A percentile compares a stretch with the other conserved stretches of the same genome.
Evolutionary conservation across 2,329 filamentous ascomycete genomes (phyloP).

Genomic region (Aureobasidium vineae): DNA sequence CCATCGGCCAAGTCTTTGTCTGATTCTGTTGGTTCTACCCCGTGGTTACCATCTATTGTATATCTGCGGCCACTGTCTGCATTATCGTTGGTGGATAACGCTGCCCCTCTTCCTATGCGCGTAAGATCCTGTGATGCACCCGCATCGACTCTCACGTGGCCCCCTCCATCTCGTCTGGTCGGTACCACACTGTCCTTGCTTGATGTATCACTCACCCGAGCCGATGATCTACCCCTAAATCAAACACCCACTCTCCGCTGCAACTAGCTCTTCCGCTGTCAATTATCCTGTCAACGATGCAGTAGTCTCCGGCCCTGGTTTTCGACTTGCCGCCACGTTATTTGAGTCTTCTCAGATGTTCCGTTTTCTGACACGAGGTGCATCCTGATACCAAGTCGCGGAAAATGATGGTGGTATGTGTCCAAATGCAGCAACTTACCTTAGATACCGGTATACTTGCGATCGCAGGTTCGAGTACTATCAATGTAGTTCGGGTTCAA

Average conservation of each 20-base stretch:
- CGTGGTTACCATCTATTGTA: not conserved
- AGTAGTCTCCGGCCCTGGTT: conserved; percentile 10
- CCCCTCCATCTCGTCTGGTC: not conserved
- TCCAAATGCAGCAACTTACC: not conserved
- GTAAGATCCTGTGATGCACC: not conserved
- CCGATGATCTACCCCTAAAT: conserved; percentile 2
- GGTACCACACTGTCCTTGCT: conserved; percentile 11
- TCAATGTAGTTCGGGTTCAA: not conserved
- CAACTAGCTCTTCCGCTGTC: conserved; percentile 15
- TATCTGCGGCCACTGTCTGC: not conserved
- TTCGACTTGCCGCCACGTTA: conserved; percentile 9
- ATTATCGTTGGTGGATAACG: not conserved
- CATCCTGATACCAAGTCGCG: not conserved
- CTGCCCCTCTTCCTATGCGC: not conserved
- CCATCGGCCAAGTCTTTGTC: not conserved
- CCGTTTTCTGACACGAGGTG: not conserved
- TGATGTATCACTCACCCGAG: not conserved
- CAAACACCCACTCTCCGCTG: not conserved
- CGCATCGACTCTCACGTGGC: conserved; percentile 6
- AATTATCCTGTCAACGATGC: conserved; percentile 14
- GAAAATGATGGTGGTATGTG: not conserved
- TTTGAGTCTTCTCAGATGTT: not conserved
- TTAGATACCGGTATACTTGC: not conserved
- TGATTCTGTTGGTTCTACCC: not conserved
- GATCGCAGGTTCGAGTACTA: not conserved